phyloP scores from a whole-genome alignment of 1,284 basidiomycete species.

The Rhodofomes roseus region DNA sequence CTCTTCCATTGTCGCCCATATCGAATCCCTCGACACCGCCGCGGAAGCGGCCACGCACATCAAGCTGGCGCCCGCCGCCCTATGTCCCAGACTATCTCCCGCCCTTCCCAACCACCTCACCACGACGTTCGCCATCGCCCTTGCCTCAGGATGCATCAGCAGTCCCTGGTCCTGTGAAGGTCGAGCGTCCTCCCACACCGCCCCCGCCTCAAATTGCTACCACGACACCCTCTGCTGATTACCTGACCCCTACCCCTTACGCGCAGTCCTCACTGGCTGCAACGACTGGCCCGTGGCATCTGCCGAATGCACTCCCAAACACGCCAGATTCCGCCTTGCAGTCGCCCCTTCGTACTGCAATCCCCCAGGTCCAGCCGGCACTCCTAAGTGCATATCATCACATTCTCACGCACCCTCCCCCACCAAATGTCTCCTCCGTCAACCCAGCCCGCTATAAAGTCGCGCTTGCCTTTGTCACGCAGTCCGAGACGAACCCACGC shows the following conservation, averaged over 20 bases:
- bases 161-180: conserved; percentile 18
- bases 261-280: conserved; percentile 60
- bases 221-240: conserved; percentile 52
- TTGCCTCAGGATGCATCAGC: conserved; percentile 21
- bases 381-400: conserved; percentile 70
- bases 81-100: conserved; percentile 66
- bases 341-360: conserved; percentile 4
- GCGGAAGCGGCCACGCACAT: conserved; percentile 51
- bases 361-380: conserved; percentile 52
- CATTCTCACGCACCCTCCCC: conserved; percentile 60
- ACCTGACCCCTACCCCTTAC: conserved; percentile 65
- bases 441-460: conserved; percentile 65
- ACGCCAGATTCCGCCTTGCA: conserved; percentile 9
- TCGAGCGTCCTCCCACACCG: conserved; percentile 27
- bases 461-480: conserved; percentile 58
- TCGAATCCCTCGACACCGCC: conserved; percentile 51
- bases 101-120: conserved; percentile 52
- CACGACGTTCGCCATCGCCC: conserved; percentile 28
- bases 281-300: conserved; percentile 56
- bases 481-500: conserved; percentile 51
- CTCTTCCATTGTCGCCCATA: conserved; percentile 52
- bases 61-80: conserved; percentile 55
- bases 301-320: conserved; percentile 42
- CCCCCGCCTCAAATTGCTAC: conserved; percentile 42
- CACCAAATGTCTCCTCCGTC: conserved; percentile 36